Percentiles rank a stretch among this genome's conserved stretches.
Conservation (phyloP, 2,329 filamentous ascomycete genomes). For the Verticillium dahliae region DNA sequence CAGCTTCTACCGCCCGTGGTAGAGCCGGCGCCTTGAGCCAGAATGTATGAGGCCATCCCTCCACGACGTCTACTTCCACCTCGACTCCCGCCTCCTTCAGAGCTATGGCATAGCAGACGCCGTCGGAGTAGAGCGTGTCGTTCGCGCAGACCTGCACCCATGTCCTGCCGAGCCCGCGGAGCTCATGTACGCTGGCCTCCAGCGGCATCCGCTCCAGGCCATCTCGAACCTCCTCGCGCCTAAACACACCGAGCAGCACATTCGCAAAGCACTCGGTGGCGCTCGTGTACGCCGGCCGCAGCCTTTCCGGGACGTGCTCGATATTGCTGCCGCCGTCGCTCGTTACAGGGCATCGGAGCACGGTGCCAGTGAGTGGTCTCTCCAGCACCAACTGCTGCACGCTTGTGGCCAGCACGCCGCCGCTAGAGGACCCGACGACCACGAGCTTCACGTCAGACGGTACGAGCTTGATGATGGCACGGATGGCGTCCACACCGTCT, state of each 20-base stretch:
- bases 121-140: conserved; percentile 44
- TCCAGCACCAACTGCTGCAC: conserved; percentile 26
- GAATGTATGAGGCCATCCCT: conserved; percentile 45
- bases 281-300: conserved; percentile 32
- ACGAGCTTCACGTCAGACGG: conserved; percentile 18
- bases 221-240: conserved; percentile 27
- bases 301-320: conserved; percentile 26
- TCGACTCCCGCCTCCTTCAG: conserved; percentile 30
- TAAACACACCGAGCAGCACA: conserved; percentile 24
- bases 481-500: conserved; percentile 33
- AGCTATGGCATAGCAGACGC: conserved; percentile 39
- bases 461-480: conserved; percentile 12
- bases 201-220: conserved; percentile 34
- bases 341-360: conserved; percentile 42
- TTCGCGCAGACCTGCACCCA: conserved; percentile 45
- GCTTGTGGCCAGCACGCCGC: conserved; percentile 39
- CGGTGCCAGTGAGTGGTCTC: conserved; percentile 27
- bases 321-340: conserved; percentile 31
- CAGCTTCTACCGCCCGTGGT: conserved; percentile 30
- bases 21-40: conserved; percentile 40
- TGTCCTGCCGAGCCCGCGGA: conserved; percentile 29
- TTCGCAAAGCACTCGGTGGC: conserved; percentile 29
- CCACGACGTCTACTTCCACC: conserved; percentile 33
- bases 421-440: conserved; percentile 38
- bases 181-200: conserved; percentile 21